Percentiles rank a stretch among this genome's conserved stretches.
Conservation (phyloP, 1,284 basidiomycete species). For the Bjerkandera adusta region DNA sequence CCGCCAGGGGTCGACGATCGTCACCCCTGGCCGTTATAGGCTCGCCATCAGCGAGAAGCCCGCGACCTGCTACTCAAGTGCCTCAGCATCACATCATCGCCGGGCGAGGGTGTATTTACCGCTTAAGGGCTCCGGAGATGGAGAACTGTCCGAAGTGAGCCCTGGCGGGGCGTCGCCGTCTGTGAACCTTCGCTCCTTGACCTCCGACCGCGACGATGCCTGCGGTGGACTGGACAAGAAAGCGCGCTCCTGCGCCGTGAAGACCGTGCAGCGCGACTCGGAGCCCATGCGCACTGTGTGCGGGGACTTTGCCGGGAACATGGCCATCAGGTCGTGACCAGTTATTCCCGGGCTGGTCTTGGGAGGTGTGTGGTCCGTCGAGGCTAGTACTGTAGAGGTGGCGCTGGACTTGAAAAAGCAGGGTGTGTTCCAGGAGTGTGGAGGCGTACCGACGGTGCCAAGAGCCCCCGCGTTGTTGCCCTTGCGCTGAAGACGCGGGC, state of each 20-base stretch:
- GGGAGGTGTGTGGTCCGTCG: constrained; percentile 1
- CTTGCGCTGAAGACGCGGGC: no score
- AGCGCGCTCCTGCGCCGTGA: constrained; percentile 9
- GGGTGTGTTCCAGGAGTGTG: no score
- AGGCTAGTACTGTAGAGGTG: no score
- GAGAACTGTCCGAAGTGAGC: neutral
- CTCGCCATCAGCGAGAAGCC: constrained; percentile 8
- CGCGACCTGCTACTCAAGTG: neutral
- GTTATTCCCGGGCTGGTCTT: constrained; percentile 2
- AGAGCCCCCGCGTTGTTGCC: no score
- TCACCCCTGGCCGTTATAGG: no score
- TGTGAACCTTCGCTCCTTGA: neutral
- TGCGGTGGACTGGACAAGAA: constrained; percentile 3
- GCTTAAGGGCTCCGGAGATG: neutral
- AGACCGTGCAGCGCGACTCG: constrained; percentile 6
- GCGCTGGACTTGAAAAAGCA: no score
- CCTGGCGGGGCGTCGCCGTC: neutral
- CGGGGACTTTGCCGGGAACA: constrained; percentile 9
- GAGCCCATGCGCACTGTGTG: neutral
- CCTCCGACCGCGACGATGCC: neutral
- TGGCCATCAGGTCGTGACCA: constrained; percentile 11
- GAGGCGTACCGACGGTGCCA: no score
- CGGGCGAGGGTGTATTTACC: constrained; percentile 2
- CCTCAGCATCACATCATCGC: constrained; percentile 2
- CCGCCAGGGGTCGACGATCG: no score